These are phyloP conservation scores for Thraustochytrium sp. DNA, from an alignment of 352 stramenopile genomes.

Conservation along the genomic window DNA sequence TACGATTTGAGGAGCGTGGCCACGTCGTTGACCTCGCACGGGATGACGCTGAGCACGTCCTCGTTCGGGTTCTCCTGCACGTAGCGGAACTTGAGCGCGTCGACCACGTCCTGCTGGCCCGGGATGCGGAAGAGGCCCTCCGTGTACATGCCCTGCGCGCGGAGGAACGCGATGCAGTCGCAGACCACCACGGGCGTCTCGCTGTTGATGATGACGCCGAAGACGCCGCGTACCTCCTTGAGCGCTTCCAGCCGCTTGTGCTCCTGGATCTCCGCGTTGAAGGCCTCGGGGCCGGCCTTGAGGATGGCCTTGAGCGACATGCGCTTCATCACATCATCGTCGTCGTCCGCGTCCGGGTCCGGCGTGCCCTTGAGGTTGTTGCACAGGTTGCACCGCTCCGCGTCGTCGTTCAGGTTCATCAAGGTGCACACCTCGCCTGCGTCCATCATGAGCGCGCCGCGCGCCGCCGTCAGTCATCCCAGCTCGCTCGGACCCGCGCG, in stretches of 20 bases:
- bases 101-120: slow-evolving; percentile 34
- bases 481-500: too few species aligned
- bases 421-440: slow-evolving; percentile 39
- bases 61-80: slow-evolving; percentile 18
- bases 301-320: slow-evolving; percentile 16
- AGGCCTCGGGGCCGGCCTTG: slow-evolving; percentile 29
- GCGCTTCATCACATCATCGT: slow-evolving; percentile 22
- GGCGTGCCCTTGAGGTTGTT: slow-evolving; percentile 28
- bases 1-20: slow-evolving; percentile 36
- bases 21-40: slow-evolving; percentile 41
- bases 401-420: slow-evolving; percentile 30
- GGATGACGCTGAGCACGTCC: slow-evolving; percentile 24
- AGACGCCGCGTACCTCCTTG: slow-evolving; percentile 33
- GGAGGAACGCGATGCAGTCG: slow-evolving; percentile 44
- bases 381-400: slow-evolving; percentile 24
- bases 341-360: slow-evolving; percentile 14
- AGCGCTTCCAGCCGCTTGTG: slow-evolving; percentile 28
- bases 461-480: too few species aligned
- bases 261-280: slow-evolving; percentile 36
- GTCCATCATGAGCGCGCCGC: too few species aligned
- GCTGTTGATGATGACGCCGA: slow-evolving; percentile 12
- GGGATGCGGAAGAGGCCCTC: slow-evolving; percentile 42
- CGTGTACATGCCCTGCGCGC: slow-evolving; percentile 41
- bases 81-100: slow-evolving; percentile 32
- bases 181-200: slow-evolving; percentile 41